These are phyloP conservation scores for Melanomma pulvis-pyrius DNA, from an alignment of 495 filamentous ascomycete genomes.

Conservation along the genomic window DNA sequence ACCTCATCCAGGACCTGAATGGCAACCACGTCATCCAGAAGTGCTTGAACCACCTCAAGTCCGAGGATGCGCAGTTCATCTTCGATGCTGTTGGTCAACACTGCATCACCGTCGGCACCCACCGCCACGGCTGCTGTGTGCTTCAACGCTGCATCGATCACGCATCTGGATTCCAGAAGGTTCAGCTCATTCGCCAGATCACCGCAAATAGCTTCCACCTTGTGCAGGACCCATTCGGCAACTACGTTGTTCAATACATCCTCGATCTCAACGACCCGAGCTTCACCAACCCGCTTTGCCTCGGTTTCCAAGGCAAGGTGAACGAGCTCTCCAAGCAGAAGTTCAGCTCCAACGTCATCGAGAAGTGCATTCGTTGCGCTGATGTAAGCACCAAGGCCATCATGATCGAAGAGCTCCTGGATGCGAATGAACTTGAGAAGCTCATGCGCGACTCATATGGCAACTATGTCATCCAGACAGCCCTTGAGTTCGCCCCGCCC, in stretches of 20 bases:
- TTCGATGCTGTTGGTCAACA: conserved; percentile 86
- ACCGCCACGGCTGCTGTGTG: conserved; percentile 97
- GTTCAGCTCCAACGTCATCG: conserved; percentile 98
- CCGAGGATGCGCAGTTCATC: conserved; percentile 88
- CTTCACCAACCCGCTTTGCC: conserved; percentile 84
- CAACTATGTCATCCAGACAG: conserved; percentile 98
- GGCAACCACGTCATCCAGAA: conserved; percentile 99
- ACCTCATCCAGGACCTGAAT: conserved; percentile 93
- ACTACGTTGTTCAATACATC: conserved; percentile 98
- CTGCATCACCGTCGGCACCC: conserved; percentile 90
- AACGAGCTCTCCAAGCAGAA: conserved; percentile 87
- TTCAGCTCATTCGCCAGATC: conserved; percentile 81
- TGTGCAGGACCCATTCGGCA: conserved; percentile 95
- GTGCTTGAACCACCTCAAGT: conserved; percentile 87
- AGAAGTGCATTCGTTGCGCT: conserved; percentile 91
- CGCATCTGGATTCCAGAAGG: conserved; percentile 85
- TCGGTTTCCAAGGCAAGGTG: conserved; percentile 74
- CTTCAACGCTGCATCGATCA: conserved; percentile 98
- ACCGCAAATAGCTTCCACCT: conserved; percentile 78
- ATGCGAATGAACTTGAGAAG: conserved; percentile 74
- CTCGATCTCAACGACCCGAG: conserved; percentile 80
- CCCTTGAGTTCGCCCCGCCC: conserved; percentile 45
- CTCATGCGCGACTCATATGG: conserved; percentile 88
- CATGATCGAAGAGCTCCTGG: conserved; percentile 81
- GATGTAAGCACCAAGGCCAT: conserved; percentile 68